These are phyloP conservation scores for Paramecium tetraurelia DNA, from an alignment of 73 alveolate genomes.

Conservation along the genomic window DNA sequence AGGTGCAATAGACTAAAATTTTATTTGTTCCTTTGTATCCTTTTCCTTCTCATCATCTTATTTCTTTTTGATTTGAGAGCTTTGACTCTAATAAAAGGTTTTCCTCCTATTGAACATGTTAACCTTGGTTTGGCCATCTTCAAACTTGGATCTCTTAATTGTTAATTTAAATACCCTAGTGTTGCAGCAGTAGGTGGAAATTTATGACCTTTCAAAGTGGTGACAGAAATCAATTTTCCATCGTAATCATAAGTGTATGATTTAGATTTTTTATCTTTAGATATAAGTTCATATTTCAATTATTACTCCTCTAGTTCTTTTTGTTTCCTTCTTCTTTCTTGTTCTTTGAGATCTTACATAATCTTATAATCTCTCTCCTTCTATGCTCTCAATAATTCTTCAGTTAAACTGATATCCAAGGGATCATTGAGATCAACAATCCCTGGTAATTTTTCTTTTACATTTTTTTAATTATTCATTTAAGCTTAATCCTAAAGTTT, in stretches of 20 bases:
- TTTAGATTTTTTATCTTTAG: slow-evolving; percentile 35
- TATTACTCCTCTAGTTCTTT: slow-evolving; percentile 6
- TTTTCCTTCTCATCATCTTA: background rate
- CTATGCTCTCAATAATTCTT: background rate
- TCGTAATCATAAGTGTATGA: slow-evolving; percentile 26
- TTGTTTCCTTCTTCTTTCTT: background rate
- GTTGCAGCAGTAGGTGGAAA: background rate
- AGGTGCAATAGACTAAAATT: slow-evolving; percentile 10
- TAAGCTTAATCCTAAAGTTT: background rate
- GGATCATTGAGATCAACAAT: slow-evolving; percentile 10
- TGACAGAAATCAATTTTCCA: slow-evolving; percentile 21
- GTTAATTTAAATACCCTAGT: background rate
- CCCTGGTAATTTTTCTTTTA: background rate
- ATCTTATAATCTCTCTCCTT: background rate
- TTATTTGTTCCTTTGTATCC: background rate
- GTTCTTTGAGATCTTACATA: background rate
- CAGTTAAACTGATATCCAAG: slow-evolving; percentile 13
- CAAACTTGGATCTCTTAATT: background rate
- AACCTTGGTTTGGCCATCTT: background rate
- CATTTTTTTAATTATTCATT: background rate
- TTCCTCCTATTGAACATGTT: background rate
- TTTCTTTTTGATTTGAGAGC: background rate
- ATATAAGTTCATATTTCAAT: slow-evolving; percentile 5
- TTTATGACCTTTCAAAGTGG: background rate
- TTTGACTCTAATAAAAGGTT: background rate